Base-by-base conservation (phyloP, 2,329 filamentous ascomycete genomes). In the Fusarium clavum region DNA sequence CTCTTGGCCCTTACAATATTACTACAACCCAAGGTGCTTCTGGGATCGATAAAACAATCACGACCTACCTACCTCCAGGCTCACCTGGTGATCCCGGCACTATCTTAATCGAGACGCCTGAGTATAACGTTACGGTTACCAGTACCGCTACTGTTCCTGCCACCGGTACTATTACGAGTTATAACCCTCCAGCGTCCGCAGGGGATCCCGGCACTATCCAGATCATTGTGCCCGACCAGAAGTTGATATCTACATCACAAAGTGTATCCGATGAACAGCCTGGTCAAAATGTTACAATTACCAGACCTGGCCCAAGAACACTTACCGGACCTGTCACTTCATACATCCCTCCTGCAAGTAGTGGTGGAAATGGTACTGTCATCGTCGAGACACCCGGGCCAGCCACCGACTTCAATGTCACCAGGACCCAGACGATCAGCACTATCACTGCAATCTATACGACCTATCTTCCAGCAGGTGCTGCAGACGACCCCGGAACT, bases 401-500 rank as follows among this genome's bases (percentile, higher is more conserved):
- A 13, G 40, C 41, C 7, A 59, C 56, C 3, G 22, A 40, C 2
- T 54, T 52, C 25, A 70, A 70, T 5, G 57, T 64, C 30, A 70
- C 67, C 6, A 51, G 41, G 12, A 67, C 57, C 2, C 49, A 70
- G 16, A 69, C 61, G 5, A 32, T 66, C 13, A 53, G 46, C 20
- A 67, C 67, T 7, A 57, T 70, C 27, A 70, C 67, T 2, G 58
- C 62, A 1, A 54, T 69, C 2, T 68, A 59, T 12, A 70, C 67
- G 5, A 70, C 67, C 7, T 67, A 70, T 22, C 43, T 38, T 3
- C 57, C 67, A 20, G 44, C 67, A 6, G 62, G 52, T 5, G 49
- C 57, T 24, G 13, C 49, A 27, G 45, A 56, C 10, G 67, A 70
- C 8, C 67, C 66, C 4, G 67, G 67, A 40, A 70, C 67, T 16